phyloP scores from a whole-genome alignment of 2,329 filamentous ascomycete genomes.

The Dactylellina haptotyla region DNA sequence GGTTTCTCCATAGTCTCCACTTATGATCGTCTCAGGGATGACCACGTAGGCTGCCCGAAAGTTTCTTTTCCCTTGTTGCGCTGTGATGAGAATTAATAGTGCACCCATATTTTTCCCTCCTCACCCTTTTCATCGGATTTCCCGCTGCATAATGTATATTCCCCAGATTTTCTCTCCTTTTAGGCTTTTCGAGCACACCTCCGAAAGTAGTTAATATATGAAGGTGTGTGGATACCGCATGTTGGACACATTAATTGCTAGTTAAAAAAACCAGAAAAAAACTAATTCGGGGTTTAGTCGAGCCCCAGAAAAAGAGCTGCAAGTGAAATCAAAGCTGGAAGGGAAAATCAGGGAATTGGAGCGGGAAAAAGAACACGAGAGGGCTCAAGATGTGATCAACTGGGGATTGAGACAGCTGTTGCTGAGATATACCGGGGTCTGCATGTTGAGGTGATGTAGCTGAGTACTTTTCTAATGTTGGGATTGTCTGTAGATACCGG shows the following conservation, averaged over 20 bases:
- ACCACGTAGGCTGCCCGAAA: conserved; percentile 53
- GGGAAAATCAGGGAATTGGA: conserved; percentile 34
- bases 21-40: conserved; percentile 54
- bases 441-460: conserved; percentile 26
- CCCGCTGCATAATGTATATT: conserved; percentile 52
- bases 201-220: conserved; percentile 38
- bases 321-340: conserved; percentile 27
- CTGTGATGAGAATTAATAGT: too few species aligned
- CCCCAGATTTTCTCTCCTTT: conserved; percentile 52
- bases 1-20: conserved; percentile 40
- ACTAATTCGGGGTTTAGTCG: neutral
- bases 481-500: conserved; percentile 20
- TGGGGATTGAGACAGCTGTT: conserved; percentile 43
- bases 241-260: conserved; percentile 14
- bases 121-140: conserved; percentile 35
- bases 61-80: conserved; percentile 1
- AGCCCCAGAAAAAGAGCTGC: conserved; percentile 20
- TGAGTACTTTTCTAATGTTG: conserved; percentile 1
- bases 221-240: conserved; percentile 20
- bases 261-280: neutral
- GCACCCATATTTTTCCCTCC: neutral
- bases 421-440: conserved; percentile 44
- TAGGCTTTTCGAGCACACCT: conserved; percentile 37
- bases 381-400: conserved; percentile 35
- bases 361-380: conserved; percentile 9